Conservation (phyloP, 768 basidiomycete species). For the Russula sp. region DNA sequence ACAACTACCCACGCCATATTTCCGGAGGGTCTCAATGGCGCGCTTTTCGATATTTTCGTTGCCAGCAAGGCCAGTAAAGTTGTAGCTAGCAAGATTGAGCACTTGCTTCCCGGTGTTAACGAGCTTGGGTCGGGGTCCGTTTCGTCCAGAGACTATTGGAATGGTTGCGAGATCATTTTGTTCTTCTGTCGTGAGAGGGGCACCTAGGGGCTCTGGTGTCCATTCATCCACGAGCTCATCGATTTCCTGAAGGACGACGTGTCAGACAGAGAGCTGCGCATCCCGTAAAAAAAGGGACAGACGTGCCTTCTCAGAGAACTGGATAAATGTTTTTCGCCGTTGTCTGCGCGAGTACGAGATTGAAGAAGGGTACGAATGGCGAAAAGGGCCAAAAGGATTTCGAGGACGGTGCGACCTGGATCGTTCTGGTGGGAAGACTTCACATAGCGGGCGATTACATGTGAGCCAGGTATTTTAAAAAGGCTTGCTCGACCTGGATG, state of each 20-base stretch:
- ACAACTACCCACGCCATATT: conserved; percentile 92
- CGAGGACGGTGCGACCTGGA: conserved; percentile 86
- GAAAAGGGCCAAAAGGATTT: conserved; percentile 83
- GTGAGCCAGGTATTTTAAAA: conserved; percentile 79
- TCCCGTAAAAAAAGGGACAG: neutral
- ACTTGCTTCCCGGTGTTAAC: conserved; percentile 68
- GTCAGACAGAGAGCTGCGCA: neutral
- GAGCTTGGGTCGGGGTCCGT: conserved; percentile 81
- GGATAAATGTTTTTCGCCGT: conserved; percentile 84
- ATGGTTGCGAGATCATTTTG: conserved; percentile 67
- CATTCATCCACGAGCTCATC: conserved; percentile 96
- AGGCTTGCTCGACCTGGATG: conserved; percentile 57
- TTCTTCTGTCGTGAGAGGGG: conserved; percentile 57
- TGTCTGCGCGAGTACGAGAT: conserved; percentile 82
- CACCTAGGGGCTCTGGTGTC: conserved; percentile 79
- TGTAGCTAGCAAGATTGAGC: conserved; percentile 83
- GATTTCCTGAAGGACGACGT: conserved; percentile 64
- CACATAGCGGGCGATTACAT: conserved; percentile 86
- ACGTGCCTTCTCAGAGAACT: conserved; percentile 83
- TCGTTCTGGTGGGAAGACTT: conserved; percentile 95
- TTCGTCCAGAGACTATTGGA: conserved; percentile 75
- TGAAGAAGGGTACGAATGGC: conserved; percentile 89
- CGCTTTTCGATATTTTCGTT: conserved; percentile 84
- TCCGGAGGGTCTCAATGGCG: conserved; percentile 77
- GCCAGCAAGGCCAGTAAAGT: conserved; percentile 87